Percentiles rank a stretch among this genome's conserved stretches.
Evolutionary conservation across 2,329 filamentous ascomycete genomes (phyloP).

Genomic region (Xylariomycetidae sp.): DNA sequence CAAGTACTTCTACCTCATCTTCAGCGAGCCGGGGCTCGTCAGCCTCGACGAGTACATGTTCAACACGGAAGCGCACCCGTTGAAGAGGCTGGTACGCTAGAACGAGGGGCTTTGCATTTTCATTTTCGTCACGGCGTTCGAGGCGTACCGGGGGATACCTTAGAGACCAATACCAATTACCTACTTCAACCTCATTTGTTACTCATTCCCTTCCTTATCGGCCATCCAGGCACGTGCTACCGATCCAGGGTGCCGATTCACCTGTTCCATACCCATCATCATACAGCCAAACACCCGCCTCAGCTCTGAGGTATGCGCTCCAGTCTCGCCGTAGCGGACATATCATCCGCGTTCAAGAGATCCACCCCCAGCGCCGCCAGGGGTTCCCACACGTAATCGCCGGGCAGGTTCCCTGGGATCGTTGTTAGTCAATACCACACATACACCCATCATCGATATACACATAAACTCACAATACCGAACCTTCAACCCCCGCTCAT

Average conservation of each 20-base stretch:
- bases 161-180: no score
- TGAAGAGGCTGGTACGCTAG: conserved; percentile 15
- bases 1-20: conserved; percentile 62
- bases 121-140: no score
- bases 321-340: conserved; percentile 16
- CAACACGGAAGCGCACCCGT: conserved; percentile 51
- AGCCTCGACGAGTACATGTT: conserved; percentile 58
- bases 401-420: conserved; percentile 18
- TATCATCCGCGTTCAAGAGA: conserved; percentile 22
- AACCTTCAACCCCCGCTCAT: conserved; percentile 19
- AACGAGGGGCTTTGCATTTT: no score
- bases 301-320: conserved; percentile 6
- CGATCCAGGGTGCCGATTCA: no score
- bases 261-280: no score
- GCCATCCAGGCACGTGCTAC: no score
- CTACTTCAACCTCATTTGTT: no score
- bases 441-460: not conserved
- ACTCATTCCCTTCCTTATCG: no score
- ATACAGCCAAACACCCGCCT: no score
- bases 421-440: conserved; percentile 7
- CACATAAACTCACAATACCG: conserved; percentile 22
- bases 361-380: conserved; percentile 19
- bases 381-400: conserved; percentile 23
- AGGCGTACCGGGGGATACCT: no score
- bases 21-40: conserved; percentile 51